Base-by-base conservation (phyloP, 805 yeast genomes). In the Scheffersomyces lignosus region DNA sequence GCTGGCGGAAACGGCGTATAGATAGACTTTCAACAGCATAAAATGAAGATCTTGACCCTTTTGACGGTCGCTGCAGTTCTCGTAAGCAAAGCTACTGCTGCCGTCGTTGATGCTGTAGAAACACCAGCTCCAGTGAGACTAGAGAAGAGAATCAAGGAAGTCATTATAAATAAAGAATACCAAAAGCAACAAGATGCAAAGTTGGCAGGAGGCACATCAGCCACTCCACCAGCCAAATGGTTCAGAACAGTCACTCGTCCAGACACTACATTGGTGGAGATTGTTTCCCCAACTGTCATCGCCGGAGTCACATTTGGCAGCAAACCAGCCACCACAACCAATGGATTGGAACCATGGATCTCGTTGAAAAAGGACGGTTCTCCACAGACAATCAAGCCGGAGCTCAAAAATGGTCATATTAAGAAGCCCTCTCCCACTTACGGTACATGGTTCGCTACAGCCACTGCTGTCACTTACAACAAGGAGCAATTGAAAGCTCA, bases 291-390 rank as follows among this genome's bases (percentile, higher is more conserved):
- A 3, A 76, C 83, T 0, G 79, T 79, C 15, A 70, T 81, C 44
- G 82, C 71, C 10, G 83, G 83, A 14, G 76, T 81, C 42, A 80
- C 86, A 0, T 75, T 81, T 54, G 69, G 75, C 38, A 79, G 80
- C 18, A 81, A 83, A 43, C 87, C 91, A 0, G 88, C 95, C 2
- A 67, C 69, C 0, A 82, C 83, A 29, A 77, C 87, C 4, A 70
- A 81, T 47, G 83, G 85, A 7, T 73, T 87, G 45, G 80, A 79
- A 41, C 88, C 87, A 6, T 88, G 96, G 96, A 68, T 88, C 27
- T 76, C 87, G 2, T 68, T 88, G 52, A 75, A 87, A 40, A 80
- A 82, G 44, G 78, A 82, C 43, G 96, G 96, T 13, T 59, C 72
- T 7, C 95, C 96, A 36, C 81, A 83, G 56, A 87, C 96, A 0